Conservation (phyloP, 2,329 filamentous ascomycete species). For the Cytospora chrysosperma region DNA sequence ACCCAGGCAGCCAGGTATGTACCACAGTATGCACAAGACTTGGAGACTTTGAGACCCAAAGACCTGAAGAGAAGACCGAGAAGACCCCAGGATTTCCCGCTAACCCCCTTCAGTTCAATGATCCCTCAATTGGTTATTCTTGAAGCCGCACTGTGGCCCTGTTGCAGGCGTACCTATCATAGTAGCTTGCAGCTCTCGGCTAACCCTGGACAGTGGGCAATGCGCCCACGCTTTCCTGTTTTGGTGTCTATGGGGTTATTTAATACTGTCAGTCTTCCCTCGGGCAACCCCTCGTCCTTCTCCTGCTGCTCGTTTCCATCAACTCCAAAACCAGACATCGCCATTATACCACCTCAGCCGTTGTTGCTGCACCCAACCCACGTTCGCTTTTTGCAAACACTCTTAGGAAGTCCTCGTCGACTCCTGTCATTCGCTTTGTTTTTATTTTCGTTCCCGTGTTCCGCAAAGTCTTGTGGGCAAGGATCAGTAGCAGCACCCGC, state of each 20-base stretch:
- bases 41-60: neutral
- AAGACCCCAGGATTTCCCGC: neutral
- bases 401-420: constrained; percentile 69
- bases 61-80: no score
- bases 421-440: constrained; percentile 74
- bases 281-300: constrained; percentile 18
- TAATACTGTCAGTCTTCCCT: constrained; percentile 25
- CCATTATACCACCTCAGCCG: constrained; percentile 38
- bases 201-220: constrained; percentile 5
- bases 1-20: no score
- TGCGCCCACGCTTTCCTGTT: constrained; percentile 17
- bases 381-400: constrained; percentile 50
- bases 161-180: neutral
- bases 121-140: neutral
- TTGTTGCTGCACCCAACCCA: constrained; percentile 42
- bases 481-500: constrained; percentile 24
- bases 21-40: neutral
- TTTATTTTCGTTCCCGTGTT: constrained; percentile 44
- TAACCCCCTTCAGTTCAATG: neutral
- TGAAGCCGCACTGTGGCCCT: neutral
- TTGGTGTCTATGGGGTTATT: constrained; percentile 20
- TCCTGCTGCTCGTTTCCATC: constrained; percentile 16
- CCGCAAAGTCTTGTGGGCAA: constrained; percentile 26
- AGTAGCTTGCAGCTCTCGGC: neutral
- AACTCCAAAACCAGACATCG: constrained; percentile 28